A percentile compares a stretch with the other conserved stretches of the same genome.
Evolutionary conservation across 164 flowering plant genomes (phyloP).

Genomic region (Warburgia ugandensis): DNA sequence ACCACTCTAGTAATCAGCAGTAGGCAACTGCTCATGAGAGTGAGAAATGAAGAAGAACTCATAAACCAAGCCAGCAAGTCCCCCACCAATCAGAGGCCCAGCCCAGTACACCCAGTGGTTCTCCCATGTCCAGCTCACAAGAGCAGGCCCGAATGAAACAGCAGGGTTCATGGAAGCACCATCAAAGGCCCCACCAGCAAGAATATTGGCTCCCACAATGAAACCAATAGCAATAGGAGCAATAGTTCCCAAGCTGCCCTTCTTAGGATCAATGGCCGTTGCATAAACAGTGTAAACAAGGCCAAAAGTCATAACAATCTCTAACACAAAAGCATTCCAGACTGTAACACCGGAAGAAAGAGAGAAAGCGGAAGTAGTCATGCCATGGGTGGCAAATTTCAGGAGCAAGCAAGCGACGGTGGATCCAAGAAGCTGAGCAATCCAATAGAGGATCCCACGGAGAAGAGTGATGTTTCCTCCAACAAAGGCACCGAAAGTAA

Average conservation of each 20-base stretch:
- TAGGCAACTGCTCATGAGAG: constrained; percentile 32
- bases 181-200: constrained; percentile 45
- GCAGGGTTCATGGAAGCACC: constrained; percentile 63
- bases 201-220: constrained; percentile 47
- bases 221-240: constrained; percentile 50
- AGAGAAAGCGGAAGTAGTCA: constrained; percentile 6
- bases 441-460: constrained; percentile 40
- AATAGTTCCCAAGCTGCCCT: constrained; percentile 36
- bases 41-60: constrained; percentile 31
- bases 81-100: constrained; percentile 47
- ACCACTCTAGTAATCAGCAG: constrained; percentile 22
- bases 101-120: constrained; percentile 61
- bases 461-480: constrained; percentile 47
- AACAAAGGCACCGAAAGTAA: constrained; percentile 43
- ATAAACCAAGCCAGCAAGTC: constrained; percentile 36
- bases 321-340: constrained; percentile 12
- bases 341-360: constrained; percentile 9
- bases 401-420: constrained; percentile 39
- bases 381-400: constrained; percentile 25
- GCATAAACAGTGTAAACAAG: constrained; percentile 15
- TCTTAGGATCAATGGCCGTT: constrained; percentile 12
- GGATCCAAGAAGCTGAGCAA: constrained; percentile 47
- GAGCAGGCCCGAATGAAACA: constrained; percentile 44
- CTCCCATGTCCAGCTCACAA: constrained; percentile 45
- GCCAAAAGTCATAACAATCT: constrained; percentile 15